Evolutionary conservation across 1,284 basidiomycete genomes (phyloP).

Genomic region (Chiua sp.): DNA sequence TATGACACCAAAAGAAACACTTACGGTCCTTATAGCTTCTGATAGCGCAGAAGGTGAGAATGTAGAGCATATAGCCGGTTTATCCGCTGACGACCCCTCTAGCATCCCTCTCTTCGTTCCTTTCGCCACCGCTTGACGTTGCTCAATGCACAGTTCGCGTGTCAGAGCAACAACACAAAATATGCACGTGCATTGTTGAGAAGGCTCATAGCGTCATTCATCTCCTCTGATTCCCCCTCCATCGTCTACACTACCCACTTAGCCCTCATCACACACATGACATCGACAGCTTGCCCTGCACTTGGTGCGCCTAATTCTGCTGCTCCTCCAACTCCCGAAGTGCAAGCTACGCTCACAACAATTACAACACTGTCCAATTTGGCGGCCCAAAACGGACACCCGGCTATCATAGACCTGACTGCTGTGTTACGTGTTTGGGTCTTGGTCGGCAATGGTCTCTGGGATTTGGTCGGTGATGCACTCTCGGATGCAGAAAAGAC

Average conservation of each 20-base stretch:
- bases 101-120: conserved; percentile 66
- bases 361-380: conserved; percentile 49
- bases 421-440: conserved; percentile 56
- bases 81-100: conserved; percentile 4
- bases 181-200: conserved; percentile 61
- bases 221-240: conserved; percentile 53
- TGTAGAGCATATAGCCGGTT: conserved; percentile 9
- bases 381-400: conserved; percentile 47
- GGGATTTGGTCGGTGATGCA: conserved; percentile 53
- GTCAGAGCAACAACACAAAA: conserved; percentile 53
- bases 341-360: conserved; percentile 46
- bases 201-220: conserved; percentile 55
- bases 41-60: conserved; percentile 63
- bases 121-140: conserved; percentile 63
- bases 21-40: conserved; percentile 49
- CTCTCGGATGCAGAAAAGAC: conserved; percentile 50
- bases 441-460: conserved; percentile 56
- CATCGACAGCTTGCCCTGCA: conserved; percentile 23
- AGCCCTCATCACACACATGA: conserved; percentile 53
- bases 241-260: conserved; percentile 58
- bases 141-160: conserved; percentile 59
- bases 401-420: conserved; percentile 50
- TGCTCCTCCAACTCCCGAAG: conserved; percentile 16
- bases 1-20: neutral
- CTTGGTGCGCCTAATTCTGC: conserved; percentile 6